A percentile compares a stretch with the other conserved stretches of the same genome.
Evolutionary conservation across 805 yeast genomes (phyloP).

Genomic region (Kockiozyma suomiensis): DNA sequence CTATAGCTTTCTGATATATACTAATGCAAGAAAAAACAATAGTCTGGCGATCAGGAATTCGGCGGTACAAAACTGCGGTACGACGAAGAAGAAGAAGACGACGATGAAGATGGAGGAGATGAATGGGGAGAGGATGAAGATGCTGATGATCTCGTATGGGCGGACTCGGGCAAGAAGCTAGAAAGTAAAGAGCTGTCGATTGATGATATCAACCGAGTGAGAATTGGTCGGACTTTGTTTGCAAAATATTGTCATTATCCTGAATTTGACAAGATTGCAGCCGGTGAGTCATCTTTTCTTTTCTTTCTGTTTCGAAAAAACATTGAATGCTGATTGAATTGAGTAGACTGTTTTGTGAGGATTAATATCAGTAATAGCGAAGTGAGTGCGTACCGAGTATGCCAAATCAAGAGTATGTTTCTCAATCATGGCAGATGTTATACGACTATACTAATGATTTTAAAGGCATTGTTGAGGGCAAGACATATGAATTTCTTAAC

Average conservation of each 20-base stretch:
- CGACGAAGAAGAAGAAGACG: constrained; percentile 46
- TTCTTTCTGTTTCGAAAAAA: not conserved
- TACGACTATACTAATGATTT: not conserved
- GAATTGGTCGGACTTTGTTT: constrained; percentile 76
- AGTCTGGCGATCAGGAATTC: constrained; percentile 45
- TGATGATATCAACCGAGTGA: constrained; percentile 68
- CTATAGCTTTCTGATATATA: not conserved
- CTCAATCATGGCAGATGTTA: constrained; percentile 34
- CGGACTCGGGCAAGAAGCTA: constrained; percentile 18
- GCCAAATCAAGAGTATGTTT: constrained; percentile 68
- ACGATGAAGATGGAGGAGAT: constrained; percentile 49
- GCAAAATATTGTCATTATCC: constrained; percentile 80
- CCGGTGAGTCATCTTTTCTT: constrained; percentile 45
- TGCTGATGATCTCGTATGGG: constrained; percentile 43
- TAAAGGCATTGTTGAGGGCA: constrained; percentile 34
- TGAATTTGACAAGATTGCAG: constrained; percentile 68
- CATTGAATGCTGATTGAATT: not conserved
- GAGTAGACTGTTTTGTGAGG: constrained; percentile 62
- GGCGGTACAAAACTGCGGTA: constrained; percentile 49
- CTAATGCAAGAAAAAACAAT: constrained; percentile 3
- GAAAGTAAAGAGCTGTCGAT: constrained; percentile 50
- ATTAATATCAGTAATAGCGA: constrained; percentile 70
- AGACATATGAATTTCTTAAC: constrained; percentile 55
- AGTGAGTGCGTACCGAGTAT: constrained; percentile 68
- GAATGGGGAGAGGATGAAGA: constrained; percentile 41